phyloP scores from a whole-genome alignment of 768 basidiomycete genomes.

The Antrodiella citrinella region DNA sequence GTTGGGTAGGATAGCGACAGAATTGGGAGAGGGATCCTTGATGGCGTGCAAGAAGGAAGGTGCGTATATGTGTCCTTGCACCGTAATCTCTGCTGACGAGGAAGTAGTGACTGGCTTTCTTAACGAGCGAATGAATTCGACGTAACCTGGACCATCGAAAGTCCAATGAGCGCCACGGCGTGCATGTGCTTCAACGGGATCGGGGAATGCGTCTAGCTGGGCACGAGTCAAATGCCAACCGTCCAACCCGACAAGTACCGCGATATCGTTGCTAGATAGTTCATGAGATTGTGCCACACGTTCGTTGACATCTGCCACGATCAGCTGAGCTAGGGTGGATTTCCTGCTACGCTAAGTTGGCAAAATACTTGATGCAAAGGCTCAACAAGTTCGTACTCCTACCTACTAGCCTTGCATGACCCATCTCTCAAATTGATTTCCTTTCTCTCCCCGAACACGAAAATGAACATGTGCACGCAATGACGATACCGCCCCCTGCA shows the following conservation, averaged over 20 bases:
- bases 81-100: not conserved
- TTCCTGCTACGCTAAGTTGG: constrained; percentile 53
- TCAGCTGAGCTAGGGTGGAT: constrained; percentile 58
- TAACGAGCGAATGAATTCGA: constrained; percentile 54
- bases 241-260: constrained; percentile 73
- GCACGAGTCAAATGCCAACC: constrained; percentile 88
- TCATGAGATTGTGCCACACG: constrained; percentile 1
- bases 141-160: constrained; percentile 71
- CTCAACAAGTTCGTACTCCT: constrained; percentile 18
- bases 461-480: not conserved
- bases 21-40: constrained; percentile 72
- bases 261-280: constrained; percentile 19
- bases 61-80: constrained; percentile 54
- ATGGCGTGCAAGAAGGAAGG: constrained; percentile 83
- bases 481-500: constrained; percentile 4
- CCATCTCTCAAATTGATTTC: not conserved
- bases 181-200: constrained; percentile 71
- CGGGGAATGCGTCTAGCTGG: constrained; percentile 66
- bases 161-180: constrained; percentile 88
- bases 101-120: constrained; percentile 24
- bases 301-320: constrained; percentile 47
- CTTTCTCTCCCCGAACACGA: not conserved
- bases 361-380: constrained; percentile 27
- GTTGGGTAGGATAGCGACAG: constrained; percentile 44
- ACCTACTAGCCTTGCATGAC: not conserved